Evolutionary conservation across 495 filamentous ascomycete species (phyloP).

Genomic region (Neurospora cerealis): DNA sequence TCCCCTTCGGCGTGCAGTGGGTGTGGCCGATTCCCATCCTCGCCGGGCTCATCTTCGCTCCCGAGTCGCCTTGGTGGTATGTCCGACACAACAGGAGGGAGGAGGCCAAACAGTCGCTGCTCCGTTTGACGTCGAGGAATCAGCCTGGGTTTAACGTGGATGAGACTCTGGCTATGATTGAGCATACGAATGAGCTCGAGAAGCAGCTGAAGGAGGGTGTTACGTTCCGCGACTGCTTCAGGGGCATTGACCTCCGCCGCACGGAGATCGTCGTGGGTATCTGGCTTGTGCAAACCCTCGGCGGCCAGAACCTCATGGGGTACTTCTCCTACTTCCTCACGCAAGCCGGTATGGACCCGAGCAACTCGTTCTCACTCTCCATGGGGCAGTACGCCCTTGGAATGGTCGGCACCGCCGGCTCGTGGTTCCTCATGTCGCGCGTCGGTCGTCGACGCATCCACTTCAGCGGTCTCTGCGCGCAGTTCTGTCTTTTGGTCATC

Average conservation of each 20-base stretch:
- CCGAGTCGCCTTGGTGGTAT: slow-evolving; percentile 66
- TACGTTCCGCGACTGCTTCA: slow-evolving; percentile 57
- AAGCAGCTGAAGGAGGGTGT: slow-evolving; percentile 45
- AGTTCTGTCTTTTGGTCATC: slow-evolving; percentile 27
- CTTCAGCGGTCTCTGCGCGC: slow-evolving; percentile 29
- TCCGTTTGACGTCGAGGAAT: slow-evolving; percentile 45
- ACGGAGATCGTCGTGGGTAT: slow-evolving; percentile 56
- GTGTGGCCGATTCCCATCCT: slow-evolving; percentile 63
- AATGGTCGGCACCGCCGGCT: slow-evolving; percentile 39
- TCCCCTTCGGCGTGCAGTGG: slow-evolving; percentile 61
- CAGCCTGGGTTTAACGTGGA: slow-evolving; percentile 48
- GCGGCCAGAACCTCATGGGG: slow-evolving; percentile 57
- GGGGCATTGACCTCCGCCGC: slow-evolving; percentile 51
- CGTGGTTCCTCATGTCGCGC: slow-evolving; percentile 40
- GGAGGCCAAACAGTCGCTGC: slow-evolving; percentile 48
- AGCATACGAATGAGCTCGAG: slow-evolving; percentile 58
- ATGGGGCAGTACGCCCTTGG: slow-evolving; percentile 34
- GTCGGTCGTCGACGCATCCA: slow-evolving; percentile 44
- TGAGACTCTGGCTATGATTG: slow-evolving; percentile 63
- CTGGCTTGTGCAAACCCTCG: slow-evolving; percentile 60
- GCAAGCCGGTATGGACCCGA: slow-evolving; percentile 49
- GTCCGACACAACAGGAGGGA: slow-evolving; percentile 46
- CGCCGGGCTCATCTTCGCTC: slow-evolving; percentile 49
- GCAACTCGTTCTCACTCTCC: slow-evolving; percentile 41
- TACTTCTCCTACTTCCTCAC: slow-evolving; percentile 62